Evolutionary conservation across 2,329 filamentous ascomycete genomes (phyloP), one percentile per base, ranked within the genome.

Genomic region (Fusarium hostae): DNA sequence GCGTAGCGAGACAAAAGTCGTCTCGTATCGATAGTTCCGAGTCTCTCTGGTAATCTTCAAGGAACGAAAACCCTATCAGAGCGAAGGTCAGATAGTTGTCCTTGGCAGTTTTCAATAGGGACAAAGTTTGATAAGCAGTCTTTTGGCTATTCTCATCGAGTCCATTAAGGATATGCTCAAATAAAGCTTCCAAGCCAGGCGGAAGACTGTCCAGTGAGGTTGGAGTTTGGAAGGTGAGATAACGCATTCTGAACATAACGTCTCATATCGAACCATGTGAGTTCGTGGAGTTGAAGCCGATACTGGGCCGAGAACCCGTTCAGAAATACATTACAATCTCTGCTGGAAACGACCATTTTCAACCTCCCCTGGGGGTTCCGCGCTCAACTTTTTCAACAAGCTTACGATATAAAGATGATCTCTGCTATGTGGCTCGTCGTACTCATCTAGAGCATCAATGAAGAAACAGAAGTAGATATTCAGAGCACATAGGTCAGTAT

Each of bases 201-300:
- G 60, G 60, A 18, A 63, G 54, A 12, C 22, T 37, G 1, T 63
- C 60, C 2, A 63, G 44, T 47, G 5, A 64, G 9, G 1, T 7
- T 1, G 1, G 12, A 12, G 9, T 37, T 47, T 9, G 40, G 6
- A 3, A 26, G 9, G 28, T 54, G 40, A 0, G 11, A 28, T 5
- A 41, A 22, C 2, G 28, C 20, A 4, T 47, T 22, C 10, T 8
- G 35, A 2, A 47, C 56, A 20, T 64, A 64, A 6, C 9, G 13
- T 10, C 12, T 35, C 61, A 64, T 64, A 6, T 64, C 61, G 3
- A 28, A 61, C 56, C 39, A 30, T 2, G 61, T 64, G 9, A 61
- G 28, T 6, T 64, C 12, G 13, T 60, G 56, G 4, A 64, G 40
- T 22, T 51, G 47, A 9, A 64, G 47, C 8, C 47, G 40, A 6